Percentiles rank a stretch among this genome's conserved stretches.
Conservation (phyloP, 371 early-diverging fungal species). For the Mucor racemosus region DNA sequence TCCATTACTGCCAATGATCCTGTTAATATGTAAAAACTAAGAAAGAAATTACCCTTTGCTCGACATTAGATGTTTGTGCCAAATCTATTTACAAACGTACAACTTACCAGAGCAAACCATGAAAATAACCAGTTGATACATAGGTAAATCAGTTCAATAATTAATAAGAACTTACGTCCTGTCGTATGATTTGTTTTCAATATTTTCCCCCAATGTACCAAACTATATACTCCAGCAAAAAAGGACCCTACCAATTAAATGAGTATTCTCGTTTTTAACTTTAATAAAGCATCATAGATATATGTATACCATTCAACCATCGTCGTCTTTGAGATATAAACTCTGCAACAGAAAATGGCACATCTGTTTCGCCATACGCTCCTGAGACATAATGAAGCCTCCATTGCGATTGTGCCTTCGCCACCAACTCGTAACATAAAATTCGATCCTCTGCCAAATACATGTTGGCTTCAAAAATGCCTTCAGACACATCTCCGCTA, state of each 20-base stretch:
- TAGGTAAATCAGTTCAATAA: slow-evolving; percentile 75
- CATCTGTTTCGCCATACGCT: slow-evolving; percentile 87
- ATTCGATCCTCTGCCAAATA: slow-evolving; percentile 87
- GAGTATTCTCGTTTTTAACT: no score
- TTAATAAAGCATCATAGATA: not conserved
- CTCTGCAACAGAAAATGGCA: slow-evolving; percentile 73
- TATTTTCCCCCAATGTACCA: slow-evolving; percentile 80
- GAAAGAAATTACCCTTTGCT: slow-evolving; percentile 72
- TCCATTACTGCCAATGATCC: slow-evolving; percentile 39
- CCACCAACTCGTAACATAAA: slow-evolving; percentile 85
- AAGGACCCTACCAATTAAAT: slow-evolving; percentile 64
- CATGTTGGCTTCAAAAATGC: slow-evolving; percentile 77
- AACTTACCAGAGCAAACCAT: slow-evolving; percentile 72
- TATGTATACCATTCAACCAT: slow-evolving; percentile 83
- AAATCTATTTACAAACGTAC: not conserved
- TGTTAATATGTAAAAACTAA: slow-evolving; percentile 72
- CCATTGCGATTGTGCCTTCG: slow-evolving; percentile 72
- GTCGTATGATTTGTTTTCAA: slow-evolving; percentile 72
- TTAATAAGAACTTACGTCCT: slow-evolving; percentile 65
- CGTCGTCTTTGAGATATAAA: slow-evolving; percentile 89
- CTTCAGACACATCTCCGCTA: slow-evolving; percentile 21
- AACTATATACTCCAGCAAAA: slow-evolving; percentile 90
- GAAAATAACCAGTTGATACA: slow-evolving; percentile 73
- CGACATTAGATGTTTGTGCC: not conserved
- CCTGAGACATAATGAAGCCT: slow-evolving; percentile 67